These are phyloP conservation scores for Ogataea paradorogensis DNA, from an alignment of 805 yeast species.

Conservation along the genomic window DNA sequence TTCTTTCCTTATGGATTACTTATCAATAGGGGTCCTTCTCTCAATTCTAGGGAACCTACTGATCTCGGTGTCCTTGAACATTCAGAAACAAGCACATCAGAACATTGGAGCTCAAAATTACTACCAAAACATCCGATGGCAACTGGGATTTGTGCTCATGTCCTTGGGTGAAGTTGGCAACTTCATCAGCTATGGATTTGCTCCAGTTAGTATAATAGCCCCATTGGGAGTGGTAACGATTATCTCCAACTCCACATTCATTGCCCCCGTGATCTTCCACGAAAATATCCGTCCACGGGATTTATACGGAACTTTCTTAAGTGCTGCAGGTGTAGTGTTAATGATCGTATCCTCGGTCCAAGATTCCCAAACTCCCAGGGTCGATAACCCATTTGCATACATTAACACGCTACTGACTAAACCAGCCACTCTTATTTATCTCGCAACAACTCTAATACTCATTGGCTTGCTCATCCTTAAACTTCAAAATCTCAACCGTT, in stretches of 20 bases:
- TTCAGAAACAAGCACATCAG: constrained; percentile 29
- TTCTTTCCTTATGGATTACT: constrained; percentile 5
- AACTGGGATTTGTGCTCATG: constrained; percentile 41
- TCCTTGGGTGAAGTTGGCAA: constrained; percentile 45
- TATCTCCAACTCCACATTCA: constrained; percentile 41
- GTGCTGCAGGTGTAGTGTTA: constrained; percentile 42
- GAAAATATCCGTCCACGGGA: constrained; percentile 36
- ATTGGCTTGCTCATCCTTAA: constrained; percentile 16
- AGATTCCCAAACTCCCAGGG: constrained; percentile 9
- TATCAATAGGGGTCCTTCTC: constrained; percentile 23
- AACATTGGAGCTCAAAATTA: constrained; percentile 16
- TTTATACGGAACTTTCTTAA: constrained; percentile 37
- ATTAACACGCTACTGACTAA: constrained; percentile 29
- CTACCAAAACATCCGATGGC: constrained; percentile 32
- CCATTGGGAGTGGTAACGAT: constrained; percentile 50
- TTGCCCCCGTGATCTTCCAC: constrained; percentile 47
- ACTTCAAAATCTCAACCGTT: constrained; percentile 3
- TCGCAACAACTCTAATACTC: constrained; percentile 21
- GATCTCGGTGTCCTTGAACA: constrained; percentile 28
- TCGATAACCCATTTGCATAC: constrained; percentile 28
- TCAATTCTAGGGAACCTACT: constrained; percentile 28
- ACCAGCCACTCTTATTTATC: constrained; percentile 26
- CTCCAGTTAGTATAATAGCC: constrained; percentile 46
- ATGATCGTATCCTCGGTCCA: constrained; percentile 38
- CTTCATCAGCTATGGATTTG: constrained; percentile 47